phyloP scores from a whole-genome alignment of 352 stramenopile species.

The Phytophthora palmivora region DNA sequence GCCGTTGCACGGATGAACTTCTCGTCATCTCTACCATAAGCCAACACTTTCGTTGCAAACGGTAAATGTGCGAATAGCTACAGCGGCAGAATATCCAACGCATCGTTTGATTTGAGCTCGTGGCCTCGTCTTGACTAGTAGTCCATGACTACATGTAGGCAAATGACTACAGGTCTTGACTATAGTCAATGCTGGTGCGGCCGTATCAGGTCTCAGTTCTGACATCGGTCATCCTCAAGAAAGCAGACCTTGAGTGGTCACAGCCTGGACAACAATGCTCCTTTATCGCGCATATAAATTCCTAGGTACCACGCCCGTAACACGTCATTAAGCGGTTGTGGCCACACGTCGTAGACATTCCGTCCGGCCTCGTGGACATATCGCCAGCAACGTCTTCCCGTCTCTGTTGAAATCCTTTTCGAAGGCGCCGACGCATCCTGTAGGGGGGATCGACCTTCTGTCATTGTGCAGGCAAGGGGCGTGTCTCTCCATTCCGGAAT shows the following conservation, averaged over 20 bases:
- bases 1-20: no score
- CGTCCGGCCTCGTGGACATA: conserved; percentile 16
- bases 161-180: no score
- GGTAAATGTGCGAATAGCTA: background rate
- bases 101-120: background rate
- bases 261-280: background rate
- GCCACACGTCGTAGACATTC: conserved; percentile 1
- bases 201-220: conserved; percentile 27
- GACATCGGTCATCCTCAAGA: conserved; percentile 27
- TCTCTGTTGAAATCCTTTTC: conserved; percentile 17
- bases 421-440: conserved; percentile 22
- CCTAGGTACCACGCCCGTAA: conserved; percentile 20
- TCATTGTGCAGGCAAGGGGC: background rate
- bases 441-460: conserved; percentile 7
- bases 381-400: conserved; percentile 21
- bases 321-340: conserved; percentile 27
- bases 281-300: background rate
- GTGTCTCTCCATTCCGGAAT: conserved; percentile 25
- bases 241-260: background rate
- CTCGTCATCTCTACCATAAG: background rate
- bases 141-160: no score
- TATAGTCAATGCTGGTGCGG: background rate
- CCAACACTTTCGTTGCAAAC: conserved; percentile 1
- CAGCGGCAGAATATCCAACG: no score
- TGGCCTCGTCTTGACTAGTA: no score